Evolutionary conservation across 805 yeast genomes (phyloP).

Genomic region (Wickerhamomyces subpelliculosus): DNA sequence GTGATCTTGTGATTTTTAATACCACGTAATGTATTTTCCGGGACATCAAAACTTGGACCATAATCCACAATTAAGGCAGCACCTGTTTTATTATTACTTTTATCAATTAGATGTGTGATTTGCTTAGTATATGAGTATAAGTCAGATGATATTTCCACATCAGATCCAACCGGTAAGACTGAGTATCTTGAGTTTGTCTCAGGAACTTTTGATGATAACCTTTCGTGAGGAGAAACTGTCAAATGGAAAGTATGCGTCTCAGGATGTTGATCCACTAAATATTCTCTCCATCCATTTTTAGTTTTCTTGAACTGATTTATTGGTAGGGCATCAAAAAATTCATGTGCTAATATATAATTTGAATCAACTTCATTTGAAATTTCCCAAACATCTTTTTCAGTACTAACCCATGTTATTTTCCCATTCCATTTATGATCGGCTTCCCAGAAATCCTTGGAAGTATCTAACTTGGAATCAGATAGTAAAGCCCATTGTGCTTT

Average conservation of each 20-base stretch:
- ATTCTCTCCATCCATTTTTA: slow-evolving; percentile 72
- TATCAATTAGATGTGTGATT: slow-evolving; percentile 38
- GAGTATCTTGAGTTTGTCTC: slow-evolving; percentile 41
- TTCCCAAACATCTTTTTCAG: slow-evolving; percentile 38
- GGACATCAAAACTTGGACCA: slow-evolving; percentile 57
- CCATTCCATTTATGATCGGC: slow-evolving; percentile 37
- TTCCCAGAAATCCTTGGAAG: slow-evolving; percentile 9
- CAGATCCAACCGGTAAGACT: slow-evolving; percentile 46
- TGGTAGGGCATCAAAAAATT: slow-evolving; percentile 83
- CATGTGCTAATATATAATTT: slow-evolving; percentile 74
- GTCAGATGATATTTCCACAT: slow-evolving; percentile 72
- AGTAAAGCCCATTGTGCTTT: slow-evolving; percentile 45
- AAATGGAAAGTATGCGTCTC: slow-evolving; percentile 38
- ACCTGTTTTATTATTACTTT: slow-evolving; percentile 37
- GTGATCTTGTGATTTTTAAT: slow-evolving; percentile 67
- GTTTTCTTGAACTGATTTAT: slow-evolving; percentile 61
- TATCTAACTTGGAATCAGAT: slow-evolving; percentile 28
- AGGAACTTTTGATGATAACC: slow-evolving; percentile 58
- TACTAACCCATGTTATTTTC: slow-evolving; percentile 51
- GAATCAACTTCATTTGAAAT: slow-evolving; percentile 22
- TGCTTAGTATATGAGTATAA: slow-evolving; percentile 51
- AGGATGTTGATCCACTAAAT: slow-evolving; percentile 48
- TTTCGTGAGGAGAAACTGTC: slow-evolving; percentile 49
- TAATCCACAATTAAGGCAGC: slow-evolving; percentile 73
- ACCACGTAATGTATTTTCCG: slow-evolving; percentile 69